phyloP scores from a whole-genome alignment of 108 stramenopile genomes.

The Hondaea fermentalgiana region DNA sequence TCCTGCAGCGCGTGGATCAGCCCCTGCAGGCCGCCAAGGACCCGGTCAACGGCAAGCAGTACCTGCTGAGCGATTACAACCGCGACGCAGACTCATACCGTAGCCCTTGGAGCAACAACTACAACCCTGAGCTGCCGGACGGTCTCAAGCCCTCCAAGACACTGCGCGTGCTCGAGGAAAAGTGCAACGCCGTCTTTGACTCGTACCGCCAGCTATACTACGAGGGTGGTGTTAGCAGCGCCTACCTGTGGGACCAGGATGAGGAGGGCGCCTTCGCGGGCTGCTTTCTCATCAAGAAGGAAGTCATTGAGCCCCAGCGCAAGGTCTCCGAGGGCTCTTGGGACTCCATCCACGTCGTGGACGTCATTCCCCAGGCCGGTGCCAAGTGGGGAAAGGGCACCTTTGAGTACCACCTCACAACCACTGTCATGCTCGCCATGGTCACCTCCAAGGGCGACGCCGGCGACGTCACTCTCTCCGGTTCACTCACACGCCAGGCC shows the following conservation, averaged over 20 bases:
- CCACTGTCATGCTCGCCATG: constrained; percentile 64
- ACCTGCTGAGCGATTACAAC: constrained; percentile 55
- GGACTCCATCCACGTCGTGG: constrained; percentile 81
- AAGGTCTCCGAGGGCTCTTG: constrained; percentile 48
- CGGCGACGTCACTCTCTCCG: constrained; percentile 40
- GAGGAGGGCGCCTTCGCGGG: constrained; percentile 53
- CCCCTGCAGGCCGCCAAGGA: constrained; percentile 24
- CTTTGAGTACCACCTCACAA: constrained; percentile 59
- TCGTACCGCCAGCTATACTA: constrained; percentile 82
- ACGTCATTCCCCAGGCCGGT: constrained; percentile 43
- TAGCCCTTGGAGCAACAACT: constrained; percentile 55
- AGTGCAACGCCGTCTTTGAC: constrained; percentile 83
- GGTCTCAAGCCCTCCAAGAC: constrained; percentile 45
- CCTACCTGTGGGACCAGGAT: constrained; percentile 72
- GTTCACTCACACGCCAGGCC: constrained; percentile 36
- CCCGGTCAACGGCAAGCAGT: constrained; percentile 42
- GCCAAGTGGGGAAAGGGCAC: constrained; percentile 31
- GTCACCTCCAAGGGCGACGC: constrained; percentile 21
- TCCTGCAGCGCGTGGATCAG: constrained; percentile 56
- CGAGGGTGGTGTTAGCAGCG: constrained; percentile 62
- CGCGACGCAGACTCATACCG: constrained; percentile 53
- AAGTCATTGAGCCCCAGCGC: constrained; percentile 33
- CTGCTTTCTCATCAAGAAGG: constrained; percentile 78
- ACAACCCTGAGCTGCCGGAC: constrained; percentile 46
- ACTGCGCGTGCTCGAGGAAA: constrained; percentile 33